These are phyloP conservation scores for Aspergillus tanneri DNA, from an alignment of 2,329 filamentous ascomycete genomes.

Conservation along the genomic window DNA sequence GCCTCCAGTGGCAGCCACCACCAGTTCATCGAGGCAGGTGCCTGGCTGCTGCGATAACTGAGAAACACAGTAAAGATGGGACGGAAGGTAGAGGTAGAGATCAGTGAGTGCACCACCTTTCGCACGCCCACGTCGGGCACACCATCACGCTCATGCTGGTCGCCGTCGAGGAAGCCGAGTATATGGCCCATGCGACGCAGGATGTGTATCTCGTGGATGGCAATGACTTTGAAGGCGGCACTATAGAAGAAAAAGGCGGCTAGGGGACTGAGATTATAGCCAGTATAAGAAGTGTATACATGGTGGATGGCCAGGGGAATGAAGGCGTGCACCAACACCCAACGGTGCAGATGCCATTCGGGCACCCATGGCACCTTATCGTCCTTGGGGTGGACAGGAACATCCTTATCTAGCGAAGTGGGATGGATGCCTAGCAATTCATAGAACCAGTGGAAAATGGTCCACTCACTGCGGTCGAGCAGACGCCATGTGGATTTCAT, in stretches of 20 bases:
- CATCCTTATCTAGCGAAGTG: slow-evolving; percentile 26
- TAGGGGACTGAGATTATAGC: slow-evolving; percentile 30
- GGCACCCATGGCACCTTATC: slow-evolving; percentile 45
- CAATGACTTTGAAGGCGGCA: slow-evolving; percentile 41
- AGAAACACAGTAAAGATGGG: slow-evolving; percentile 38
- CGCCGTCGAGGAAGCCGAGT: slow-evolving; percentile 47
- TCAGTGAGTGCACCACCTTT: slow-evolving; percentile 35
- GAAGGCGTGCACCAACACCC: slow-evolving; percentile 42
- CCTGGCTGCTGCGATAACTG: slow-evolving; percentile 24
- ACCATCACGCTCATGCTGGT: slow-evolving; percentile 45
- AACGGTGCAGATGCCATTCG: slow-evolving; percentile 39
- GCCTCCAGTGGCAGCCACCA: slow-evolving; percentile 42
- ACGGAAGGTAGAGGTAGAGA: slow-evolving; percentile 36
- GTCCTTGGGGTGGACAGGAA: slow-evolving; percentile 43
- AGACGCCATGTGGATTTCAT: slow-evolving; percentile 45
- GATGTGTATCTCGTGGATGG: slow-evolving; percentile 42
- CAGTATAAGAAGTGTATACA: slow-evolving; percentile 30
- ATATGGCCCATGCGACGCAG: slow-evolving; percentile 41
- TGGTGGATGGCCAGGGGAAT: slow-evolving; percentile 43
- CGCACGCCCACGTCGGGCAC: slow-evolving; percentile 43
- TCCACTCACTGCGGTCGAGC: slow-evolving; percentile 32
- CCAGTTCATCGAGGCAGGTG: slow-evolving; percentile 31
- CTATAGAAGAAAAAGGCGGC: slow-evolving; percentile 41
- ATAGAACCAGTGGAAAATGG: slow-evolving; percentile 32
- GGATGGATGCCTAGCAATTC: slow-evolving; percentile 34